Conservation (phyloP, 164 flowering plant species). For the Echeveria elegans region DNA sequence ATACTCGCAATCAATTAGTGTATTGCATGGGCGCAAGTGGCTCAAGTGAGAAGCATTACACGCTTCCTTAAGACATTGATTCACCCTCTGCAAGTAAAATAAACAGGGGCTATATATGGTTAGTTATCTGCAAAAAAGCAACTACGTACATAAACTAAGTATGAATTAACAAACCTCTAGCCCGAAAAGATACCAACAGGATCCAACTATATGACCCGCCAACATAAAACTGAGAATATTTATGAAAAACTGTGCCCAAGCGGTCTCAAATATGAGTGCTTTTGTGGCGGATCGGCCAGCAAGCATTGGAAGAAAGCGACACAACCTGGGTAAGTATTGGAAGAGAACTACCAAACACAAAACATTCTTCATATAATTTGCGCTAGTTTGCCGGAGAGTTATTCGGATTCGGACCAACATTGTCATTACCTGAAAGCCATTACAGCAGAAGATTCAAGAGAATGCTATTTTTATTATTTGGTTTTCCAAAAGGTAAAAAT, state of each 20-base stretch:
- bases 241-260: constrained; percentile 81
- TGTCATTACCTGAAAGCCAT: constrained; percentile 42
- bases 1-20: constrained; percentile 65
- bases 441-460: background rate
- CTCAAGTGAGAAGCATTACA: constrained; percentile 23
- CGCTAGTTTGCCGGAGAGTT: constrained; percentile 31
- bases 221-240: constrained; percentile 73
- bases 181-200: constrained; percentile 88
- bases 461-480: background rate
- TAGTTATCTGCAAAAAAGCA: background rate
- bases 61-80: constrained; percentile 72
- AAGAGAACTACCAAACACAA: constrained; percentile 56
- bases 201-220: constrained; percentile 75
- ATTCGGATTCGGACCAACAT: constrained; percentile 43
- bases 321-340: constrained; percentile 70
- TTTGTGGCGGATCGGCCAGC: constrained; percentile 69
- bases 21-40: constrained; percentile 18
- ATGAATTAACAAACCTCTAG: constrained; percentile 48
- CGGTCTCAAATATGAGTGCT: constrained; percentile 90
- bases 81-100: constrained; percentile 50
- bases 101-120: constrained; percentile 3
- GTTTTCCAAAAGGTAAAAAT: background rate
- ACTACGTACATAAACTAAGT: background rate
- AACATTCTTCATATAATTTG: constrained; percentile 74
- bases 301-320: constrained; percentile 56